These are phyloP conservation scores for Talaromyces sp. DNA, from an alignment of 2,329 filamentous ascomycete genomes.

Conservation along the genomic window DNA sequence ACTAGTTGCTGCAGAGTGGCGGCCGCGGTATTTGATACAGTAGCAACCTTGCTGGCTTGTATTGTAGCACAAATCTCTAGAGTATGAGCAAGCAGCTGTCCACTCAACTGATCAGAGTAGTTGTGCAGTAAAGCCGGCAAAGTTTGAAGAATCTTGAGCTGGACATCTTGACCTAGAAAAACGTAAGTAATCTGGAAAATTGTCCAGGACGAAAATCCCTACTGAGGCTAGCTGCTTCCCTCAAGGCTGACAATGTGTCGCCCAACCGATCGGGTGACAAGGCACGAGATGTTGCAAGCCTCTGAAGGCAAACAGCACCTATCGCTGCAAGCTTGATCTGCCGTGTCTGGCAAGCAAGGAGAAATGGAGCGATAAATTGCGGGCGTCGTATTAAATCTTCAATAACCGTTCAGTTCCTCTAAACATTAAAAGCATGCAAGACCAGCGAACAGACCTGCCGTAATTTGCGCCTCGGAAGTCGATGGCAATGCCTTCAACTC, in stretches of 20 bases:
- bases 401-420: conserved; percentile 2
- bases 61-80: conserved; percentile 89
- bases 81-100: conserved; percentile 72
- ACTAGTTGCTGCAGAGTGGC: conserved; percentile 95
- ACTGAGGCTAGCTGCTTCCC: conserved; percentile 71
- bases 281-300: conserved; percentile 75
- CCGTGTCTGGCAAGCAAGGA: conserved; percentile 84
- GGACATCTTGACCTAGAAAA: conserved; percentile 66
- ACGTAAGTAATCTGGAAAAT: conserved; percentile 17
- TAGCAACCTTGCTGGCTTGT: conserved; percentile 84
- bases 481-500: conserved; percentile 74
- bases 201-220: conserved; percentile 25
- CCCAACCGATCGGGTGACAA: conserved; percentile 73
- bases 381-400: conserved; percentile 75
- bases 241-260: conserved; percentile 82
- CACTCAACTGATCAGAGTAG: conserved; percentile 74
- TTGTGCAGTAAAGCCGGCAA: conserved; percentile 86
- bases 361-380: conserved; percentile 86
- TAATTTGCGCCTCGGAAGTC: conserved; percentile 70
- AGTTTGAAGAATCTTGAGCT: conserved; percentile 91
- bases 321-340: conserved; percentile 87
- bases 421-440: background rate
- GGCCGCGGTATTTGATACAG: conserved; percentile 91
- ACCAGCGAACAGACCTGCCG: conserved; percentile 51
- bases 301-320: conserved; percentile 81